These are phyloP conservation scores for Pyrenophora graminea DNA, from an alignment of 2,329 filamentous ascomycete genomes.

Conservation along the genomic window DNA sequence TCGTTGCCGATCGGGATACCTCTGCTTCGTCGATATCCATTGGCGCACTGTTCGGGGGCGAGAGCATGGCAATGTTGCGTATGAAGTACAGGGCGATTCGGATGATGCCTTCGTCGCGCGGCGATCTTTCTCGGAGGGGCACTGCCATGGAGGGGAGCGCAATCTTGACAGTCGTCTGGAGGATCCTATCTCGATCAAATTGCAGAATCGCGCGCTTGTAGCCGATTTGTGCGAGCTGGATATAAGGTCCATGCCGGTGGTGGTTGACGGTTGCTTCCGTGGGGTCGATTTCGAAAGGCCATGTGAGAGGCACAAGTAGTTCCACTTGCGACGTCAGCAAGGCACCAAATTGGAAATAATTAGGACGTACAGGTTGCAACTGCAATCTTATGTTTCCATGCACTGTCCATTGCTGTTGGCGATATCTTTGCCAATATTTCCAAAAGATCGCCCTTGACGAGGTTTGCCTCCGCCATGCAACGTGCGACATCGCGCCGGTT, in stretches of 20 bases:
- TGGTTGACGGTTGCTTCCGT: constrained; percentile 90
- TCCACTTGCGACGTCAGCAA: constrained; percentile 62
- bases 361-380: constrained; percentile 68
- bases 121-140: constrained; percentile 72
- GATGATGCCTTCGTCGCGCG: constrained; percentile 88
- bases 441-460: constrained; percentile 87
- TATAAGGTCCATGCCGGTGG: constrained; percentile 85
- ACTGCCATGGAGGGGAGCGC: constrained; percentile 85
- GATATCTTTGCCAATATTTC: constrained; percentile 81
- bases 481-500: constrained; percentile 94
- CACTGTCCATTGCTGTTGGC: constrained; percentile 71
- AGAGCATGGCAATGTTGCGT: constrained; percentile 85
- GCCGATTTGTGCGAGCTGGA: constrained; percentile 82
- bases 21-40: constrained; percentile 89
- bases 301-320: constrained; percentile 88
- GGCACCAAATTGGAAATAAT: too few species aligned
- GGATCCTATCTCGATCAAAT: constrained; percentile 74
- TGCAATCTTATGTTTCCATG: constrained; percentile 76
- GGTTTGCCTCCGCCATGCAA: constrained; percentile 86
- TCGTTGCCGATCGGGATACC: constrained; percentile 82
- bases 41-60: constrained; percentile 70
- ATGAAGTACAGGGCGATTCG: constrained; percentile 88
- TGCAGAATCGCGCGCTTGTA: constrained; percentile 92
- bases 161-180: constrained; percentile 79
- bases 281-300: constrained; percentile 81